A percentile compares a stretch with the other conserved stretches of the same genome.
Evolutionary conservation across 257 asterid genomes (phyloP).

Genomic region (Solanum microdontum): DNA sequence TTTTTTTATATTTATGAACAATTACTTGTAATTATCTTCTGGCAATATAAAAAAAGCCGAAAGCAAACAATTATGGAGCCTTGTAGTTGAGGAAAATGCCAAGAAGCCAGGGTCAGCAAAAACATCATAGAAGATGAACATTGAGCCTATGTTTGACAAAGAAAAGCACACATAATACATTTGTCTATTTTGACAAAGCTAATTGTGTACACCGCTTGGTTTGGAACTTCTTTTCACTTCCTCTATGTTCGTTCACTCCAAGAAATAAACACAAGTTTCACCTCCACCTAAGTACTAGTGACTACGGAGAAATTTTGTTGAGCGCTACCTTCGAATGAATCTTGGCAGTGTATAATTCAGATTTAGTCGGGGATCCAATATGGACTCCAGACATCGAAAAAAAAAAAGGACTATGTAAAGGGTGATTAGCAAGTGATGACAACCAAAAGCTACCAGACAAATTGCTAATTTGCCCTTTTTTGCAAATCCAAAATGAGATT

Average conservation of each 20-base stretch:
- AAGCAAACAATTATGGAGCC: background rate
- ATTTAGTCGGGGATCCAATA: too few relatives aligned
- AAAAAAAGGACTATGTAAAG: background rate
- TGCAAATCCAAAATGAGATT: background rate
- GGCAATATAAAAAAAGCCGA: too few relatives aligned
- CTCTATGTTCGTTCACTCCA: background rate
- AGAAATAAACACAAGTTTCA: background rate
- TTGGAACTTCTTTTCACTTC: background rate
- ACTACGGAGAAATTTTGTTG: too few relatives aligned
- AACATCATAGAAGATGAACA: background rate
- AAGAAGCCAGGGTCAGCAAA: background rate
- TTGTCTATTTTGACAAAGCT: background rate
- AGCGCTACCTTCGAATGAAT: fast-evolving
- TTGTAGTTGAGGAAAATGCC: background rate
- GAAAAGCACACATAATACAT: background rate
- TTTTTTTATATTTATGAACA: background rate
- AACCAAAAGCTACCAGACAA: background rate
- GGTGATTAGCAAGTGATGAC: background rate
- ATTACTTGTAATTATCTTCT: background rate
- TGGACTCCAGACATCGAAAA: fast-evolving
- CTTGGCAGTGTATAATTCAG: fast-evolving
- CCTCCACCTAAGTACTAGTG: background rate
- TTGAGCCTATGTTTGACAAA: background rate
- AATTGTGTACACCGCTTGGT: background rate
- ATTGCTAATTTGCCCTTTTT: background rate